These are phyloP conservation scores for Orbilia brochopaga DNA, from an alignment of 2,329 filamentous ascomycete species.

Conservation along the genomic window DNA sequence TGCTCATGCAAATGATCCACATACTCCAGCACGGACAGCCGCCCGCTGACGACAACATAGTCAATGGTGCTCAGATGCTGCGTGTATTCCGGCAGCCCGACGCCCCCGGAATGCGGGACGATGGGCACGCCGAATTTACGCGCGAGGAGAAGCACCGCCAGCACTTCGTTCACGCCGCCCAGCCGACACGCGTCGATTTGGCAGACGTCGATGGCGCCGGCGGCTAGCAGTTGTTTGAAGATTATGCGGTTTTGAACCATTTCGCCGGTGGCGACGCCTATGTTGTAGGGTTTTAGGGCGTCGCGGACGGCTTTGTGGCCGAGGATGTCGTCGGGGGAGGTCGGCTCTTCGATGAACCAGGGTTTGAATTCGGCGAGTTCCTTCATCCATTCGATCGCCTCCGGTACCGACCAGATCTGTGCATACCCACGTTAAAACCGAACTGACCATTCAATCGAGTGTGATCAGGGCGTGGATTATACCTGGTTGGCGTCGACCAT, in stretches of 20 bases:
- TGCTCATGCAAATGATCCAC: conserved; percentile 94
- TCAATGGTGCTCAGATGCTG: conserved; percentile 92
- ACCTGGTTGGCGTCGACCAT: conserved; percentile 94
- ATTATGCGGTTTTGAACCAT: conserved; percentile 95
- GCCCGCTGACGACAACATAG: conserved; percentile 83
- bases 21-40: conserved; percentile 83
- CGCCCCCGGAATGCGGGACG: conserved; percentile 86
- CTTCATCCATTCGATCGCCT: conserved; percentile 86
- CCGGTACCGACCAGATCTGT: conserved; percentile 81
- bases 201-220: conserved; percentile 82
- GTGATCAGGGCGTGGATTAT: too few relatives aligned
- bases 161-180: conserved; percentile 87
- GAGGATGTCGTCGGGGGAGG: conserved; percentile 84
- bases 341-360: conserved; percentile 88
- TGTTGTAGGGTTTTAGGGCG: conserved; percentile 73
- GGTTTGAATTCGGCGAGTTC: conserved; percentile 81
- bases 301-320: conserved; percentile 85
- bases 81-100: conserved; percentile 90
- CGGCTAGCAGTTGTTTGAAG: conserved; percentile 86
- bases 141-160: conserved; percentile 87
- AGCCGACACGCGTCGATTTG: conserved; percentile 90
- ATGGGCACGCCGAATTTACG: conserved; percentile 76
- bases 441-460: conserved; percentile 3
- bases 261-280: conserved; percentile 88
- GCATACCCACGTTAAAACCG: not conserved